Base-by-base conservation (phyloP, 164 flowering plant species). In the Vitis cinerea region DNA sequence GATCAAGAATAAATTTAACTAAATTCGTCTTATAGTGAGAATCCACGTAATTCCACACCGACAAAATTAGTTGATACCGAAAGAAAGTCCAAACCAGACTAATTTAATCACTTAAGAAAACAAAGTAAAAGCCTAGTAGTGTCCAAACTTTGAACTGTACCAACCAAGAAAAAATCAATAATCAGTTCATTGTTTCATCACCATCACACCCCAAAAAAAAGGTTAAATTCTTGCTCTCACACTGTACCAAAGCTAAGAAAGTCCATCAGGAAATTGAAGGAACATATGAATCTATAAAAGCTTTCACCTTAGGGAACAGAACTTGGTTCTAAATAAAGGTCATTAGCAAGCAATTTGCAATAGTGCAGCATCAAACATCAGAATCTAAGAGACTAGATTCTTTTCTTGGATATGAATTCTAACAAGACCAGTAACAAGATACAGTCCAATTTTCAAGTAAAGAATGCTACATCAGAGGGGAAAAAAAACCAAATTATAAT, bases 221-320 rank as follows among this genome's bases (percentile, higher is more conserved):
- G 15, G 3, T 9, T 9, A 58, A 8, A 16, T 29, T 58, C 30
- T 23, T 23, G 2, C 27, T 23, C 27, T 23, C 27, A 23, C 27
- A 23, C 27, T 23, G 27, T 23, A 23, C 27, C 27, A 23, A 23
- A 23, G 27, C 27, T 23, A 23, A 23, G 27, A 23, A 23, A 23
- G 27, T 1, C 27, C 27, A 23, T 23, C 27, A 23, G 27, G 27
- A 23, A 23, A 23, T 23, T 23, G 27, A 19, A 17, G 13, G 19
- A 8, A n/a, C 7, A 17, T 9, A 19, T 4, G 59, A 27, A 54
- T 47, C 49, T 6, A n/a, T 48, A 68, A 12, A 23, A 31, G 31
- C 9, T 52, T 59, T 60, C 64, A 15, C 49, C 50, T 50, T 9
- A 19, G 29, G 49, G 19, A 71, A 64, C 50, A 50, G 69, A 72